Evolutionary conservation across 306 rosid genomes (phyloP).

Genomic region (Sesbania bispinosa): DNA sequence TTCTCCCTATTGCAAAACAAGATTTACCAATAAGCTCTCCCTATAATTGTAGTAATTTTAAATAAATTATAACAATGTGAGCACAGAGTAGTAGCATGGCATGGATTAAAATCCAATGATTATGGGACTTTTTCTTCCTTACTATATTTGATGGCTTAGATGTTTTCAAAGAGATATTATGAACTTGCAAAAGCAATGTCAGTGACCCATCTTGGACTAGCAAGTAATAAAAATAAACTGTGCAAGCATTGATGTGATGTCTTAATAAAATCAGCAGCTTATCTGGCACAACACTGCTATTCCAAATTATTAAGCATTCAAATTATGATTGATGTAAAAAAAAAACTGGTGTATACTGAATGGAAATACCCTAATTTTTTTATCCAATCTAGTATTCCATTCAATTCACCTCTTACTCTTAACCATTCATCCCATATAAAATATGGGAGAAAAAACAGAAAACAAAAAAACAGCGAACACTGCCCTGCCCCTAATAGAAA

Average conservation of each 20-base stretch:
- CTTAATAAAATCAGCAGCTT: not conserved
- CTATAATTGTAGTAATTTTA: not conserved
- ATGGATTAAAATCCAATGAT: constrained; percentile 8
- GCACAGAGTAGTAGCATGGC: too few relatives aligned
- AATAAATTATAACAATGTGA: too few relatives aligned
- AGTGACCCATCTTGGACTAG: not conserved
- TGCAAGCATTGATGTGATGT: not conserved
- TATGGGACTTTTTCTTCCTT: not conserved
- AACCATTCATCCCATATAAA: not conserved
- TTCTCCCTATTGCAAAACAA: constrained; percentile 7
- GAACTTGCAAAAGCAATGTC: constrained; percentile 18
- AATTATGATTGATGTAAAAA: not conserved
- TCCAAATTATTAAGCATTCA: constrained; percentile 10
- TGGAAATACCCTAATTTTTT: not conserved
- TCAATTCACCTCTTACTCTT: not conserved
- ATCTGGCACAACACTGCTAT: not conserved
- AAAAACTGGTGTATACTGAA: not conserved
- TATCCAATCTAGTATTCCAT: not conserved
- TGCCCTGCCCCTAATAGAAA: too few relatives aligned
- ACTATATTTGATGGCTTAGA: not conserved
- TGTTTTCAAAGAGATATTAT: not conserved
- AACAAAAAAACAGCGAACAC: too few relatives aligned
- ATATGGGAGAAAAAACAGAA: not conserved
- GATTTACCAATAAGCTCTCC: not conserved
- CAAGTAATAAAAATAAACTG: not conserved